These are phyloP conservation scores for Fraxinus greggii DNA, from an alignment of 305 asterid species.

Conservation along the genomic window DNA sequence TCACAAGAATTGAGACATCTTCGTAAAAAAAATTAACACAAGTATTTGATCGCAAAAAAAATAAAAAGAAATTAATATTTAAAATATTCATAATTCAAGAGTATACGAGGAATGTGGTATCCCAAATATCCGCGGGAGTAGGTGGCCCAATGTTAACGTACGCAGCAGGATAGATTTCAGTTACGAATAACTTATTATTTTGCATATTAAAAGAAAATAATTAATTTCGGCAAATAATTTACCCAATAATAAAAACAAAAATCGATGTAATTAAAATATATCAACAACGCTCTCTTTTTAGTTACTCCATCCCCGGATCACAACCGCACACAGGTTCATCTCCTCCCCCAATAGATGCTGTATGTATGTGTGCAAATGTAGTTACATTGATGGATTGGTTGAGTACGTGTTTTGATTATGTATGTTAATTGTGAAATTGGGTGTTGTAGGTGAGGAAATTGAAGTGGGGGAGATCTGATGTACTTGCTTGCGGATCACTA, in stretches of 20 bases:
- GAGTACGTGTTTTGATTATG: constrained; percentile 1
- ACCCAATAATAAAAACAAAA: not conserved
- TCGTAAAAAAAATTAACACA: no score
- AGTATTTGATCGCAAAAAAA: no score
- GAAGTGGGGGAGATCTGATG: constrained; percentile 71
- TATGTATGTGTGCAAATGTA: not conserved
- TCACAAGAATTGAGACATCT: no score
- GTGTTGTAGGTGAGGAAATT: constrained; percentile 31
- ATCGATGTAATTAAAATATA: not conserved
- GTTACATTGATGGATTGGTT: constrained; percentile 14
- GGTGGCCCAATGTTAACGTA: not conserved
- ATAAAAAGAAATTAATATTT: no score
- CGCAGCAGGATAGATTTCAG: not conserved
- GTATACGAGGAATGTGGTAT: not conserved
- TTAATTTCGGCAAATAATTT: not conserved
- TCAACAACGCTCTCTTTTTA: constrained; percentile 31
- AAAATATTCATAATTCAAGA: no score
- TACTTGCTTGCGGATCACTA: constrained; percentile 67
- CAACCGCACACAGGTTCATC: constrained; percentile 15
- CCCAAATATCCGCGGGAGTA: not conserved
- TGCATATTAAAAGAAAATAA: not conserved
- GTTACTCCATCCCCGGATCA: constrained; percentile 22
- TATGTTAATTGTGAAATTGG: constrained; percentile 15
- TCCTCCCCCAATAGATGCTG: constrained; percentile 10
- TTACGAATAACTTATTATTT: not conserved